Base-by-base conservation (phyloP, 768 basidiomycete species). In the Serendipita sp. region DNA sequence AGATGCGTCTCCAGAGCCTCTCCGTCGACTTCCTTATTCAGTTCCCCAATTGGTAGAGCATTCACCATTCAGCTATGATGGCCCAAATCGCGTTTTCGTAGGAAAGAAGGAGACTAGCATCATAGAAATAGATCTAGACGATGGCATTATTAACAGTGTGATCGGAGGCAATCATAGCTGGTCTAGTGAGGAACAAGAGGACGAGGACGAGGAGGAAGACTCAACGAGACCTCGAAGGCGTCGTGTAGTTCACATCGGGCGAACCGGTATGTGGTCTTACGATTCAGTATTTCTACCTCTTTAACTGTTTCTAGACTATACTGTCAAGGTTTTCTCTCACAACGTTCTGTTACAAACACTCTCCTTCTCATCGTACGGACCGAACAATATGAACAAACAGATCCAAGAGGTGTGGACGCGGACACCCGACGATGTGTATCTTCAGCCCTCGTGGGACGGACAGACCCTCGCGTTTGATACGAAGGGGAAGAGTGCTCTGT, bases 1-100 rank as follows among this genome's bases (percentile, higher is more conserved):
- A 53, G 52, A 27, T 27, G 52, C 16, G 11, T 11, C 63, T 34
- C 52, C 62, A 10, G 80, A 80, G 60, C 82, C 86, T 1, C 79
- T 97, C 45, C 86, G 92, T 69, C 89, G 87, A 55, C 86, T 99
- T 66, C 91, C 93, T 0, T 82, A 96, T 67, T 85, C 92, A 60
- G 91, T 98, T 82, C 77, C 90, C 1, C 88, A 97, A 71, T 81
- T 99, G 67, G 92, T 97, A 69, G 89, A 95, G 68, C 76, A 90
- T 73, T 92, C 83, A 1, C 86, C 86, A 0, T 85, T 94, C 55
- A 89, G 86, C 18, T 94, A 95, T 72, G 83, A 83, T 37, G 80
- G 83, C 2, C 82, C 83, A 58, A 76, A 76, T 8, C 81, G 88
- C 43, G 79, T 89, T 18, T 99, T 99, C 71, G 85, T 93, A 2